Conservation (phyloP, 2,329 filamentous ascomycete species). For the Sclerotinia trifoliorum region DNA sequence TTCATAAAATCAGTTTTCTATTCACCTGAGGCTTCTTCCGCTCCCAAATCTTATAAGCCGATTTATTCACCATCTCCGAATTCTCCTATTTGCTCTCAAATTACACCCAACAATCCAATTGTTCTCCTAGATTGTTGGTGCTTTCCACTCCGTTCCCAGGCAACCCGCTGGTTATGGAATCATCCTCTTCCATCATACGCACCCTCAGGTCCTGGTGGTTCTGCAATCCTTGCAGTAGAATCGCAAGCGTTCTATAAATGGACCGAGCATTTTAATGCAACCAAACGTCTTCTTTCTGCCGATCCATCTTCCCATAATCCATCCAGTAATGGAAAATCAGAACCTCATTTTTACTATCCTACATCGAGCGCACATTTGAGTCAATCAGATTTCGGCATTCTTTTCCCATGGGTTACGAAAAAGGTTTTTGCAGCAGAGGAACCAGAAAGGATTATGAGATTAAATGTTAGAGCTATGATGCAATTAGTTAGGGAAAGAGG, state of each 20-base stretch:
- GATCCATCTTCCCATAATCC: constrained; percentile 46
- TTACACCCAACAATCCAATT: constrained; percentile 64
- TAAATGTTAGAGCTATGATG: constrained; percentile 58
- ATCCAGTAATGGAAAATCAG: constrained; percentile 36
- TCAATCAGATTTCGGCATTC: constrained; percentile 78
- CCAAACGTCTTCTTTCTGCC: constrained; percentile 63
- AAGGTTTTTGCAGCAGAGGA: constrained; percentile 57
- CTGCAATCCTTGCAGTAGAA: constrained; percentile 66
- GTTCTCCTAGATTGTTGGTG: constrained; percentile 81
- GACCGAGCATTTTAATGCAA: constrained; percentile 68
- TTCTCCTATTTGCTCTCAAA: constrained; percentile 60
- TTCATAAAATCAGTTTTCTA: constrained; percentile 79
- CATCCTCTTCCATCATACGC: constrained; percentile 69
- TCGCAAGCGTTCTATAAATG: constrained; percentile 79
- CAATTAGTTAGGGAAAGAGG: constrained; percentile 55
- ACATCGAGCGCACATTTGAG: constrained; percentile 72
- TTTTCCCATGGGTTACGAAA: constrained; percentile 71
- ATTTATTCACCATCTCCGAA: constrained; percentile 59
- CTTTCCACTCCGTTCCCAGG: constrained; percentile 64
- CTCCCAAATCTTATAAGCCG: constrained; percentile 51
- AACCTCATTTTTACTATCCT: constrained; percentile 73
- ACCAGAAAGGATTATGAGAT: constrained; percentile 56
- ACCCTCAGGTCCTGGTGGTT: constrained; percentile 53
- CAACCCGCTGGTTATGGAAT: constrained; percentile 63
- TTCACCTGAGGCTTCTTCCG: constrained; percentile 45